phyloP scores from a whole-genome alignment of 768 basidiomycete genomes.

The Termitomyces sp. region DNA sequence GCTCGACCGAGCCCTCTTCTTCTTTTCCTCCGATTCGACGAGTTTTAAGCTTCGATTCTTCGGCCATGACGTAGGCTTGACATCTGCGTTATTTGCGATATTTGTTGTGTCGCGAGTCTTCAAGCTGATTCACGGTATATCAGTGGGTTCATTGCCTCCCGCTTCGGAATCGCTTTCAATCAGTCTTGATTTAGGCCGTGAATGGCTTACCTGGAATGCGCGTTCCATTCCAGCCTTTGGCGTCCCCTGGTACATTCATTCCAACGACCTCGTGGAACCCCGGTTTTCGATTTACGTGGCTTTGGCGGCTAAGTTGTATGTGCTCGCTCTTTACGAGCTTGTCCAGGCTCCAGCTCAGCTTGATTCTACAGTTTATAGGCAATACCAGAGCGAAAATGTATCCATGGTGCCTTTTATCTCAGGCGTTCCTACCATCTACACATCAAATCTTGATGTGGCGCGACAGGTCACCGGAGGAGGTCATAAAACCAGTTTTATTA shows the following conservation, averaged over 20 bases:
- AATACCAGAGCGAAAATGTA: conserved; percentile 30
- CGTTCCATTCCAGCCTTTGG: conserved; percentile 34
- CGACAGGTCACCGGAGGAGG: conserved; percentile 37
- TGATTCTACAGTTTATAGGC: conserved; percentile 26
- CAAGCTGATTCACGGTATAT: conserved; percentile 23
- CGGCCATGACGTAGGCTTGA: conserved; percentile 9
- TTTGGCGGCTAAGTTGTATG: conserved; percentile 28
- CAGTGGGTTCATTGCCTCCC: conserved; percentile 18
- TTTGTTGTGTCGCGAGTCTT: conserved; percentile 26
- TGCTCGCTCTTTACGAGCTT: background rate
- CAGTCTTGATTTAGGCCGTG: conserved; percentile 21
- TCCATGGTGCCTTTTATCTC: conserved; percentile 33
- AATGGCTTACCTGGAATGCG: conserved; percentile 32
- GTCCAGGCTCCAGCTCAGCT: background rate
- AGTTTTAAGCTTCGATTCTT: conserved; percentile 7
- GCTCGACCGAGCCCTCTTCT: background rate
- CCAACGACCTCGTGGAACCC: conserved; percentile 41
- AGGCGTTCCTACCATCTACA: conserved; percentile 32
- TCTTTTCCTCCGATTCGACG: background rate
- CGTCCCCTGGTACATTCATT: conserved; percentile 27
- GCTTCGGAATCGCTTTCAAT: background rate
- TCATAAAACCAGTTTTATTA: conserved; percentile 32
- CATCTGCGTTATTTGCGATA: conserved; percentile 14
- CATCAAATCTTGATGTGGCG: conserved; percentile 40
- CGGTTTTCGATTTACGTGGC: conserved; percentile 29